Evolutionary conservation across 768 basidiomycete genomes (phyloP), one percentile per base, ranked within the genome.

Genomic region (Phylloporus scabripes): DNA sequence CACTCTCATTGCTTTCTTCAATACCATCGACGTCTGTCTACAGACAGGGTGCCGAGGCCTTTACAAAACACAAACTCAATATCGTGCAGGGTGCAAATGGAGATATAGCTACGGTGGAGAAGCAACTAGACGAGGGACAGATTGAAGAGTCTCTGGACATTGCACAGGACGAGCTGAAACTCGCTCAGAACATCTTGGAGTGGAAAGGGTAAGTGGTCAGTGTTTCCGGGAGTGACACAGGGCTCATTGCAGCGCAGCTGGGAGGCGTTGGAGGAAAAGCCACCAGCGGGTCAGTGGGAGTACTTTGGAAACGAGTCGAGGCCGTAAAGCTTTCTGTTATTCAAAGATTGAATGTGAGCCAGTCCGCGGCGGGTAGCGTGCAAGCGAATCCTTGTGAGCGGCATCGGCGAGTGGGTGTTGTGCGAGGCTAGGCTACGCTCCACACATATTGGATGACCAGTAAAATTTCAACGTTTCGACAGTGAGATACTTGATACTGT

Each of bases 11-110:
- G 6, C 79, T 95, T 44, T 70, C 77, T 8, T 68, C 76, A 48
- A 79, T 96, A 52, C 94, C 94, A n/a, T 67, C 75, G 53, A 79
- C 84, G 45, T 88, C 90, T 57, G 83, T 91, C 40, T 98, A 97
- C 72, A 83, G 90, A 50, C 92, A 95, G 69, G 83, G 87, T 46
- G 83, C 82, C 26, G 90, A 94, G 69, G 85, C 87, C 8, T 78
- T 94, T 59, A 87, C 84, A n/a, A 79, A 79, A 56, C 82, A 81
- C 63, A 88, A 89, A 62, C 77, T 95, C 51, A 77, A 72, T 60
- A 77, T 90, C 49, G 76, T 95, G 38, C 75, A 89, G 63, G 71
- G 70, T 28, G 82, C 83, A 34, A 79, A 80, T 29, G 85, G 82
- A 23, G 80, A 91, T 56, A 67, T 92, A 41, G 66, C 70, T 15